These are phyloP conservation scores for Vicia villosa DNA, from an alignment of 306 rosid genomes.

Conservation along the genomic window DNA sequence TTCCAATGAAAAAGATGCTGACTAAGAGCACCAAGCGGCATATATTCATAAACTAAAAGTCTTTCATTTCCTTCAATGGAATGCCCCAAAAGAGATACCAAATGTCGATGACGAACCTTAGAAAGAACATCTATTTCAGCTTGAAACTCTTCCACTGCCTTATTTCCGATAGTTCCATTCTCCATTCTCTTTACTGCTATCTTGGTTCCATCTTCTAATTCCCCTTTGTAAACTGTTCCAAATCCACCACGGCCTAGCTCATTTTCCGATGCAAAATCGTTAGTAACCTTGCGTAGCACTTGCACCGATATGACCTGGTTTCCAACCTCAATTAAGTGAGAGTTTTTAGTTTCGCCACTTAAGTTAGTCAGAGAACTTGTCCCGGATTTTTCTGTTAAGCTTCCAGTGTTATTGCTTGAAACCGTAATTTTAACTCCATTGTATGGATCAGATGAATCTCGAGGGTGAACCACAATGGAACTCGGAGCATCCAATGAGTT, in stretches of 20 bases:
- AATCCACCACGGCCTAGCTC: slow-evolving; percentile 88
- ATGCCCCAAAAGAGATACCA: slow-evolving; percentile 78
- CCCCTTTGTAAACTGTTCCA: slow-evolving; percentile 87
- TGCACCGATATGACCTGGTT: slow-evolving; percentile 65
- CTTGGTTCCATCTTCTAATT: slow-evolving; percentile 71
- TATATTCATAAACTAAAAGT: slow-evolving; percentile 73
- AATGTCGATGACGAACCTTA: slow-evolving; percentile 75
- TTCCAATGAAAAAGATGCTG: slow-evolving; percentile 86
- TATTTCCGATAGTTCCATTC: slow-evolving; percentile 50
- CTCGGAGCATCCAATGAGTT: slow-evolving; percentile 42
- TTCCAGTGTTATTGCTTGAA: slow-evolving; percentile 50
- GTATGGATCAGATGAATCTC: slow-evolving; percentile 59
- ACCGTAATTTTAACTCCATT: slow-evolving; percentile 61
- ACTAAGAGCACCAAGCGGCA: slow-evolving; percentile 89
- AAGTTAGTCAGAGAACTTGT: slow-evolving; percentile 48
- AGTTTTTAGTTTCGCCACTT: slow-evolving; percentile 56
- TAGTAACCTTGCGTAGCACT: slow-evolving; percentile 69
- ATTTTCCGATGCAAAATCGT: slow-evolving; percentile 59
- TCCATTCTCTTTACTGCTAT: slow-evolving; percentile 93
- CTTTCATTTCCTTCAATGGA: slow-evolving; percentile 70
- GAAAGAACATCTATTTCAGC: slow-evolving; percentile 82
- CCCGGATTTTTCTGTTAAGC: slow-evolving; percentile 56
- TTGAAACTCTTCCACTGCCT: slow-evolving; percentile 78
- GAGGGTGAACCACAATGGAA: slow-evolving; percentile 69
- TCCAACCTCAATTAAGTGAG: slow-evolving; percentile 57